Conservation (phyloP, 495 filamentous ascomycete genomes). For the Trichoderma gamsii region DNA sequence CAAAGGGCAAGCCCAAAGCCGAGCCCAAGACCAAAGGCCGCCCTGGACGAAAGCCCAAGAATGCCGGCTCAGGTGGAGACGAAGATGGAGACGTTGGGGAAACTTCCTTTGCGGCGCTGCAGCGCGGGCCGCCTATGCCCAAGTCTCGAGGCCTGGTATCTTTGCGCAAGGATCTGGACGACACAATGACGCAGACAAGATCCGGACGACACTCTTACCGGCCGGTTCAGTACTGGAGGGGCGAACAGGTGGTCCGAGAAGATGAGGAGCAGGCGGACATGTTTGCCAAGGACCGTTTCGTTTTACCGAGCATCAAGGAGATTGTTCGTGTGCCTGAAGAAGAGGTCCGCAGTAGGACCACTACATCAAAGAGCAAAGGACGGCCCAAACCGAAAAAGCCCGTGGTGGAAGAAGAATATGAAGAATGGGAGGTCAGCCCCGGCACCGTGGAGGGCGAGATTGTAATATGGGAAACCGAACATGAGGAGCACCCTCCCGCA, state of each 20-base stretch:
- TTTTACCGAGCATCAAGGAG: constrained; percentile 63
- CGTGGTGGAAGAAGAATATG: constrained; percentile 39
- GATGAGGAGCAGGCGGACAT: constrained; percentile 41
- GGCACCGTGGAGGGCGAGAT: constrained; percentile 43
- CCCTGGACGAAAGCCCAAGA: constrained; percentile 23
- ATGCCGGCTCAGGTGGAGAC: constrained; percentile 16
- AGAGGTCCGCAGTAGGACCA: constrained; percentile 4
- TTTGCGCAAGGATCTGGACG: constrained; percentile 59
- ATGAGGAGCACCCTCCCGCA: constrained; percentile 34
- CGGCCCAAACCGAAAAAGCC: constrained; percentile 14
- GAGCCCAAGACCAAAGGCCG: constrained; percentile 20
- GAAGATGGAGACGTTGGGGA: constrained; percentile 33
- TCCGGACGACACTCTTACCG: constrained; percentile 54
- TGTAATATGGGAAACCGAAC: constrained; percentile 40
- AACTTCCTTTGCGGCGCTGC: constrained; percentile 30
- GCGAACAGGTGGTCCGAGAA: constrained; percentile 65
- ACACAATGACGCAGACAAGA: constrained; percentile 42
- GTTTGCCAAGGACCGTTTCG: constrained; percentile 37
- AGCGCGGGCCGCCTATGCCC: constrained; percentile 47
- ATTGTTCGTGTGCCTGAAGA: constrained; percentile 67
- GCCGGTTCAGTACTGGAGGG: constrained; percentile 82
- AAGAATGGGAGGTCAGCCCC: constrained; percentile 45
- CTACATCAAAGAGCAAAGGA: neutral
- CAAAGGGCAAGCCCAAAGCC: constrained; percentile 22
- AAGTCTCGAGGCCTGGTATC: constrained; percentile 61